These are phyloP conservation scores for Fusarium praegraminearum DNA, from an alignment of 2,329 filamentous ascomycete species.

Conservation along the genomic window DNA sequence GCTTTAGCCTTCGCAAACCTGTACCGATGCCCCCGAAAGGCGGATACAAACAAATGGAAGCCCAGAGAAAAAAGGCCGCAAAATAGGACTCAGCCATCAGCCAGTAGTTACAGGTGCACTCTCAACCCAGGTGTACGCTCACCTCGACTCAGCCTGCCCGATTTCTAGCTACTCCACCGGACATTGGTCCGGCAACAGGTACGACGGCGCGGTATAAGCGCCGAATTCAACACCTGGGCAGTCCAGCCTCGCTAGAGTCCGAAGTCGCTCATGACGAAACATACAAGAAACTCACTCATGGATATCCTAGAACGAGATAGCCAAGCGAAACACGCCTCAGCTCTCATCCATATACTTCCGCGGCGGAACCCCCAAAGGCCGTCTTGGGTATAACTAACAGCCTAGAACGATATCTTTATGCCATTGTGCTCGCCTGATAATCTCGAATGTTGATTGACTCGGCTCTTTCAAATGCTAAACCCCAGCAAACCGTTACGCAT, in stretches of 20 bases:
- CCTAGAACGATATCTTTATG: conserved; percentile 2
- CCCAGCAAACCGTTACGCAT: conserved; percentile 5
- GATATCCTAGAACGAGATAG: conserved; percentile 4
- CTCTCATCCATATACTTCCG: conserved; percentile 3
- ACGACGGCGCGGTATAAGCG: conserved; percentile 39
- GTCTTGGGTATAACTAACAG: conserved; percentile 3
- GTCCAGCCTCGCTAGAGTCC: conserved; percentile 42
- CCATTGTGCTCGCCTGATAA: conserved; percentile 1
- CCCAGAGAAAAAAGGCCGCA: conserved; percentile 46
- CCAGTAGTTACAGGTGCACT: conserved; percentile 30
- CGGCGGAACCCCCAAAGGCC: conserved; percentile 3
- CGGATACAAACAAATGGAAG: conserved; percentile 34
- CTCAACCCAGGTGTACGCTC: conserved; percentile 32
- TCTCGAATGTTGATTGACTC: conserved; percentile 20
- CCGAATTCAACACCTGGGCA: conserved; percentile 34
- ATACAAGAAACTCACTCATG: conserved; percentile 17
- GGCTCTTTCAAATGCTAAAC: conserved; percentile 15
- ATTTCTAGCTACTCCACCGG: conserved; percentile 35
- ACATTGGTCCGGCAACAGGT: conserved; percentile 42
- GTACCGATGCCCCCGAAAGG: conserved; percentile 41
- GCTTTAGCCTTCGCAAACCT: conserved; percentile 37
- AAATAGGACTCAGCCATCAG: conserved; percentile 17
- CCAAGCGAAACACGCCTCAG: conserved; percentile 22
- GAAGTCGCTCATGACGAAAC: conserved; percentile 45
- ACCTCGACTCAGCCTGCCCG: conserved; percentile 26